Percentiles rank a stretch among this genome's conserved stretches.
phyloP scores from a whole-genome alignment of 495 filamentous ascomycete species.

The Umbilicaria muhlenbergii region DNA sequence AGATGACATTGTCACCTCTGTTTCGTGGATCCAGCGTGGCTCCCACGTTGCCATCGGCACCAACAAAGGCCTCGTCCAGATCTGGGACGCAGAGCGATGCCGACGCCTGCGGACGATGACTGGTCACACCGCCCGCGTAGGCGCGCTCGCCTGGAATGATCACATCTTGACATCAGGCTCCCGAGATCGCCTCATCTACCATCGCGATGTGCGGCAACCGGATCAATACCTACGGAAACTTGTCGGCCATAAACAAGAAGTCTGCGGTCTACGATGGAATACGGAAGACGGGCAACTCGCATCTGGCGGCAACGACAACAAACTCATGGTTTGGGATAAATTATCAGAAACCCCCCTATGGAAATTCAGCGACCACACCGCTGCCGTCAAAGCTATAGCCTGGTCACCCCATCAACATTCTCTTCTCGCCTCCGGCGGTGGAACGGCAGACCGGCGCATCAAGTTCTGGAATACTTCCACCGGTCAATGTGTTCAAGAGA shows the following conservation, averaged over 20 bases:
- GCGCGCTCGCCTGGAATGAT: constrained; percentile 89
- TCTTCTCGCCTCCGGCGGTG: constrained; percentile 86
- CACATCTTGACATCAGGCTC: constrained; percentile 95
- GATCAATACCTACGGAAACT: constrained; percentile 77
- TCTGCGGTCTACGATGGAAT: constrained; percentile 97
- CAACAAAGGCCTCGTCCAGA: constrained; percentile 83
- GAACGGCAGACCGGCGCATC: constrained; percentile 87
- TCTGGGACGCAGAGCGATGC: constrained; percentile 85
- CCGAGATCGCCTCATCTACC: constrained; percentile 80
- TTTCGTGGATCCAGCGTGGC: constrained; percentile 92
- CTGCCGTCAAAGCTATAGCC: constrained; percentile 95
- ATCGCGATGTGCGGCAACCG: constrained; percentile 88
- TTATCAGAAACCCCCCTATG: constrained; percentile 71
- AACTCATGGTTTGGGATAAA: constrained; percentile 96
- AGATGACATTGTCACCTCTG: constrained; percentile 89
- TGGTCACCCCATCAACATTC: constrained; percentile 95
- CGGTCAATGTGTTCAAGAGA: constrained; percentile 59
- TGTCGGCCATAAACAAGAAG: constrained; percentile 93
- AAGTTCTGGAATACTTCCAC: constrained; percentile 94
- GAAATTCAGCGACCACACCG: constrained; percentile 84
- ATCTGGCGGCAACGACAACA: constrained; percentile 97
- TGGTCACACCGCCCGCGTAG: constrained; percentile 82
- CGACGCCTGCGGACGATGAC: constrained; percentile 88
- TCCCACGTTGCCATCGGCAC: constrained; percentile 93
- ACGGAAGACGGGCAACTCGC: constrained; percentile 86